Percentiles rank a stretch among this genome's conserved stretches.
Conservation (phyloP, 495 filamentous ascomycete genomes). For the Parachaetomium inaequale region DNA sequence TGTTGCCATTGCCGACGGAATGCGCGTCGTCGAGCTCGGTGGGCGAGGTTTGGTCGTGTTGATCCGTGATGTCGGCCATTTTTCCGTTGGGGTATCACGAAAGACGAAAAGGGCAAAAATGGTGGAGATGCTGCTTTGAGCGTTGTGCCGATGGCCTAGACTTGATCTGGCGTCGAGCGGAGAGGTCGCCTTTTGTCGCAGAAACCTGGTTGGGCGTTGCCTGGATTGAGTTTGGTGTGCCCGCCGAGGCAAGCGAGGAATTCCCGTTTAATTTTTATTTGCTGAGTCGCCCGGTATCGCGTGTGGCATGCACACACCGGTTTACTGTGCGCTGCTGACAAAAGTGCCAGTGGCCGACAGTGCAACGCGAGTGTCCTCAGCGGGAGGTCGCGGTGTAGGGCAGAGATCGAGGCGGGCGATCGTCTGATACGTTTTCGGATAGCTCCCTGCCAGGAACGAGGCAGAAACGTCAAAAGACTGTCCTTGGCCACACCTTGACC, state of each 20-base stretch:
- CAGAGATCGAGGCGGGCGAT: conserved; percentile 20
- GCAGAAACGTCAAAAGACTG: conserved; percentile 36
- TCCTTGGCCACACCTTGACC: conserved; percentile 39
- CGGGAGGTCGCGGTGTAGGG: not conserved
- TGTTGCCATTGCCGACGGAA: conserved; percentile 59
- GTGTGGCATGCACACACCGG: conserved; percentile 30
- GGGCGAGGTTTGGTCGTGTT: conserved; percentile 57
- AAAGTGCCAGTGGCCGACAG: conserved; percentile 25
- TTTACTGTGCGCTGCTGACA: conserved; percentile 10
- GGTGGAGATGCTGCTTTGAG: conserved; percentile 57
- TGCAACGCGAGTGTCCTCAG: conserved; percentile 15
- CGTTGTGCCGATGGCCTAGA: conserved; percentile 57
- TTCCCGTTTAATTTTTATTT: conserved; percentile 41
- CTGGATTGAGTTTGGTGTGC: conserved; percentile 53
- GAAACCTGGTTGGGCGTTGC: conserved; percentile 52
- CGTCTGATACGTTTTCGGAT: conserved; percentile 41
- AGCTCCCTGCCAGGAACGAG: conserved; percentile 42
- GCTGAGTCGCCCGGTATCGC: conserved; percentile 34
- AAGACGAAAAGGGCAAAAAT: conserved; percentile 43
- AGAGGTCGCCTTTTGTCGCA: conserved; percentile 49
- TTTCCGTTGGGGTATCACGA: conserved; percentile 49
- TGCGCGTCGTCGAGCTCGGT: conserved; percentile 61
- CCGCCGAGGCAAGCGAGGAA: conserved; percentile 48
- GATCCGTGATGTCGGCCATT: conserved; percentile 63
- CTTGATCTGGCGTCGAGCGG: conserved; percentile 55